Conservation (phyloP, 805 yeast genomes). For the Jamesozyma lodderae region DNA sequence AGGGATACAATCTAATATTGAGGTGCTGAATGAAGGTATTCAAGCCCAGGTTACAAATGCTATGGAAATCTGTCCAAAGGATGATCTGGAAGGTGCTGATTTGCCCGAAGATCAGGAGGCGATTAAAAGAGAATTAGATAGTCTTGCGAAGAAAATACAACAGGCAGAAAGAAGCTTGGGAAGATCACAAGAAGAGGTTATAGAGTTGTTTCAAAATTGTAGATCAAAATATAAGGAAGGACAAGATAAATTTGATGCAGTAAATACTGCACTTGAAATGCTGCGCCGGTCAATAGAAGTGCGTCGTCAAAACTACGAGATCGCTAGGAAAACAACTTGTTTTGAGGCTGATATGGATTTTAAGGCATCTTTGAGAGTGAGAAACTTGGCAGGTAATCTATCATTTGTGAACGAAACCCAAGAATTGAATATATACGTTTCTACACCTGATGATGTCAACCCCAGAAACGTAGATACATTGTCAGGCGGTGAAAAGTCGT, state of each 20-base stretch:
- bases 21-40: constrained; percentile 24
- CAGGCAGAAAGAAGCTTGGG: constrained; percentile 48
- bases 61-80: constrained; percentile 37
- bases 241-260: constrained; percentile 31
- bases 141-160: constrained; percentile 38
- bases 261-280: constrained; percentile 28
- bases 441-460: constrained; percentile 49
- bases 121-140: constrained; percentile 41
- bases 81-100: constrained; percentile 35
- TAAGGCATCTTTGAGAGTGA: constrained; percentile 46
- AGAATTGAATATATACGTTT: constrained; percentile 48
- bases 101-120: constrained; percentile 38
- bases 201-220: constrained; percentile 37
- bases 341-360: constrained; percentile 47
- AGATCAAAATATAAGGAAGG: constrained; percentile 38
- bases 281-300: constrained; percentile 33
- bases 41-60: constrained; percentile 28
- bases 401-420: constrained; percentile 48
- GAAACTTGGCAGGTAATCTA: constrained; percentile 70
- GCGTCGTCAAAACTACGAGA: constrained; percentile 36
- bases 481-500: constrained; percentile 96
- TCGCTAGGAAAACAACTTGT: constrained; percentile 35
- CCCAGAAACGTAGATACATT: constrained; percentile 69
- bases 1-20: constrained; percentile 20
- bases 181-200: constrained; percentile 46